Evolutionary conservation across 371 early-diverging fungal species (phyloP).

Genomic region (Mucor racemosus): DNA sequence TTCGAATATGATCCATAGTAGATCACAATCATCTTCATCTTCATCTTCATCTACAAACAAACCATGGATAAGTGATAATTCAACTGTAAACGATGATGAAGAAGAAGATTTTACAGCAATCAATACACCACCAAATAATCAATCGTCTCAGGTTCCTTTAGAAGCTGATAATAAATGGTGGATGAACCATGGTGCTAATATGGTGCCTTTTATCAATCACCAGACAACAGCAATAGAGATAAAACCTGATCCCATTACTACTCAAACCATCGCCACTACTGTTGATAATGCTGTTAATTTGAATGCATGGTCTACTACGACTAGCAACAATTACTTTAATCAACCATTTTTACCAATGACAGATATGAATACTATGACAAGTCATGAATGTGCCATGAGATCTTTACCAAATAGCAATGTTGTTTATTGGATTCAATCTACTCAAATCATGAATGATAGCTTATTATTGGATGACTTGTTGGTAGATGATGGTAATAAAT

Average conservation of each 20-base stretch:
- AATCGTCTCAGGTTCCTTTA: neutral
- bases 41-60: constrained; percentile 12
- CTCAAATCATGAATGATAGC: neutral
- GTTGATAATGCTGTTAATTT: constrained; percentile 1
- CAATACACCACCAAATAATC: neutral
- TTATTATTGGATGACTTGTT: neutral
- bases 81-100: constrained; percentile 9
- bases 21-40: constrained; percentile 23
- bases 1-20: constrained; percentile 17
- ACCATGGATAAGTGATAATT: constrained; percentile 8
- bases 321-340: neutral
- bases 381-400: constrained; percentile 7
- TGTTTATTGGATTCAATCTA: constrained; percentile 17
- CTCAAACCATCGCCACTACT: neutral
- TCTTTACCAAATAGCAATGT: constrained; percentile 11
- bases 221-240: neutral
- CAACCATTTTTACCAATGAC: constrained; percentile 1
- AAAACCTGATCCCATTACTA: no score
- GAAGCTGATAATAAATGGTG: neutral
- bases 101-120: neutral
- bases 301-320: constrained; percentile 13
- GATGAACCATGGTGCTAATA: neutral
- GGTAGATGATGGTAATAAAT: neutral
- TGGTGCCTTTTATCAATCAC: neutral
- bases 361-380: neutral